Evolutionary conservation across 345 rosid genomes (phyloP).

Genomic region (Ceriops tagal): DNA sequence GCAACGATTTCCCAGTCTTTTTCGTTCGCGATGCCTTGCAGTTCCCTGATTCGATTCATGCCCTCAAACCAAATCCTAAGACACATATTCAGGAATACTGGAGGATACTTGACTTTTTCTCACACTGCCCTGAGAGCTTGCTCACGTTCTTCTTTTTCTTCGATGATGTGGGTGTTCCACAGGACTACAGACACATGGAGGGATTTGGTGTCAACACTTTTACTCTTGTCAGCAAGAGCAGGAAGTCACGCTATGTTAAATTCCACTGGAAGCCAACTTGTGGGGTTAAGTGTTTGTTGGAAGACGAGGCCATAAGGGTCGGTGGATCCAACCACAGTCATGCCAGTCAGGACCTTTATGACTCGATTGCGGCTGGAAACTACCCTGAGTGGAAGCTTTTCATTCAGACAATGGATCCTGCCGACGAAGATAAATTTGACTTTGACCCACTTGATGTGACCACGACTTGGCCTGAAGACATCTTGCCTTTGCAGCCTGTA

Average conservation of each 20-base stretch:
- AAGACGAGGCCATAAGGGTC: conserved; percentile 26
- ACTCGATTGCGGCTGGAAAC: conserved; percentile 30
- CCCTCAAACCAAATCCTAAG: conserved; percentile 31
- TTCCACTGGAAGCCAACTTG: conserved; percentile 33
- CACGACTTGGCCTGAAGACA: conserved; percentile 35
- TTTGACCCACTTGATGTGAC: conserved; percentile 32
- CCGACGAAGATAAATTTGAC: conserved; percentile 25
- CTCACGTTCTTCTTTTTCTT: conserved; percentile 27
- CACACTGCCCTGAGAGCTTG: conserved; percentile 29
- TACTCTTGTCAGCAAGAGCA: conserved; percentile 24
- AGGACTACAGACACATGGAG: conserved; percentile 33
- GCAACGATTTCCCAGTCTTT: conserved; percentile 31
- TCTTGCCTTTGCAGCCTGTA: conserved; percentile 28
- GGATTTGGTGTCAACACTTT: conserved; percentile 31
- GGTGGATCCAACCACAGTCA: conserved; percentile 35
- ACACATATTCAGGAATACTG: conserved; percentile 27
- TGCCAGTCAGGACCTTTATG: conserved; percentile 29
- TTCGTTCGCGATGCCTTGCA: conserved; percentile 27
- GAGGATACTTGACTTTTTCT: conserved; percentile 33
- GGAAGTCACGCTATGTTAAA: conserved; percentile 23
- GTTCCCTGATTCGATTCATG: conserved; percentile 32
- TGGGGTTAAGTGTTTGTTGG: conserved; percentile 28
- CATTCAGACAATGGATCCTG: conserved; percentile 30
- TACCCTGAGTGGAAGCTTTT: conserved; percentile 34
- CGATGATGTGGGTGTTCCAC: conserved; percentile 28